Percentiles rank a stretch among this genome's conserved stretches.
Conservation (phyloP, 2,329 filamentous ascomycete genomes). For the Aspergillus melleus region DNA sequence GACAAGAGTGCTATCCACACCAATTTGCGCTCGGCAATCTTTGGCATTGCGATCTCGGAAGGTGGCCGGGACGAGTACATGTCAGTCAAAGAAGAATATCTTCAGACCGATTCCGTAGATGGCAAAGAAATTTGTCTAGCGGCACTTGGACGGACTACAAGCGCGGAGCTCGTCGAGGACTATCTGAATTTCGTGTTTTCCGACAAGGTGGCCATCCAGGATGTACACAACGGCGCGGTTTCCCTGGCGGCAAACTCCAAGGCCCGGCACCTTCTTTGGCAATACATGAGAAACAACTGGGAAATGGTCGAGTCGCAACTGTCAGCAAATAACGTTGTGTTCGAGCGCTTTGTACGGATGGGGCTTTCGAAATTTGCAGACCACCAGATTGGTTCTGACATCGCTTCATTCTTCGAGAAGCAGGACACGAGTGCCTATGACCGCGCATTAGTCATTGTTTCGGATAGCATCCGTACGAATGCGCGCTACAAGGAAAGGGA, state of each 20-base stretch:
- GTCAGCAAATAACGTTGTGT: constrained; percentile 76
- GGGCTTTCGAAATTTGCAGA: constrained; percentile 78
- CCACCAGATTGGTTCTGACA: constrained; percentile 68
- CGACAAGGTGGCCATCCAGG: constrained; percentile 78
- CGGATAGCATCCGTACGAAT: constrained; percentile 80
- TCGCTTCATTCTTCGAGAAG: constrained; percentile 77
- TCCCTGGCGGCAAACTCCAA: constrained; percentile 71
- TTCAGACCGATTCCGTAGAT: constrained; percentile 78
- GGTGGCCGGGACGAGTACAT: constrained; percentile 69
- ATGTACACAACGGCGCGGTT: constrained; percentile 79
- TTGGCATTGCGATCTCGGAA: constrained; percentile 74
- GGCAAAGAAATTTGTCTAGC: constrained; percentile 83
- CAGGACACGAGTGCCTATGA: constrained; percentile 88
- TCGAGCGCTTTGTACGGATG: constrained; percentile 84
- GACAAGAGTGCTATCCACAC: constrained; percentile 73
- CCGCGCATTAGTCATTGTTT: constrained; percentile 78
- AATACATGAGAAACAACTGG: constrained; percentile 85
- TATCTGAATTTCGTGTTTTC: constrained; percentile 76
- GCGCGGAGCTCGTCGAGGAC: constrained; percentile 65
- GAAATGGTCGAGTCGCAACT: constrained; percentile 69
- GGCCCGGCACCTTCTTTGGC: constrained; percentile 76
- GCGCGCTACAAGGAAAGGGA: constrained; percentile 82
- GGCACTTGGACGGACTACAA: constrained; percentile 72
- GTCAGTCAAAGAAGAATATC: constrained; percentile 81
- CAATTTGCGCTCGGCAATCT: constrained; percentile 77